These are phyloP conservation scores for Trypanosoma platydactyli DNA, from an alignment of 208 protist species.

Conservation along the genomic window DNA sequence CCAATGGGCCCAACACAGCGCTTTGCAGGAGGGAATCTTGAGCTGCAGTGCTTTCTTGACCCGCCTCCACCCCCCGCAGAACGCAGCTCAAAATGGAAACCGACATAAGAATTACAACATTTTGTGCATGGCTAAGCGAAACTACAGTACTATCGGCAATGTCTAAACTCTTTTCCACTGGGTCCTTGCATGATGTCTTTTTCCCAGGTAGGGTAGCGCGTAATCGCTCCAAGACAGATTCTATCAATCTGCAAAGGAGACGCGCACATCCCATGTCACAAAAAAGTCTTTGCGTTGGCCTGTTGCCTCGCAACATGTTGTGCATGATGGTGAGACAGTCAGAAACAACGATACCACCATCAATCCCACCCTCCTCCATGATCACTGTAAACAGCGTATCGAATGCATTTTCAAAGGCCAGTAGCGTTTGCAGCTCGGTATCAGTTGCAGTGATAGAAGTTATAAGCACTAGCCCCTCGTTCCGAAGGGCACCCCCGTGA, in stretches of 20 bases:
- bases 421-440: slow-evolving; percentile 70
- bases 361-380: slow-evolving; percentile 48
- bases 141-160: neutral
- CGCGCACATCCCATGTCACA: slow-evolving; percentile 70
- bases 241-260: slow-evolving; percentile 53
- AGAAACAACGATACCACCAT: slow-evolving; percentile 57
- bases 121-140: slow-evolving; percentile 16
- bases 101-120: slow-evolving; percentile 39
- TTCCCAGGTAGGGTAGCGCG: slow-evolving; percentile 3
- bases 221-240: slow-evolving; percentile 36
- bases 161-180: neutral
- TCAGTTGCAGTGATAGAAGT: slow-evolving; percentile 65
- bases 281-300: slow-evolving; percentile 85
- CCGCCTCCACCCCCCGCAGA: slow-evolving; percentile 44
- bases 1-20: slow-evolving; percentile 51
- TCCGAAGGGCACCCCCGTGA: slow-evolving; percentile 48
- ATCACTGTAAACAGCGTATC: slow-evolving; percentile 69
- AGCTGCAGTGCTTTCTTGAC: slow-evolving; percentile 18
- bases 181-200: neutral
- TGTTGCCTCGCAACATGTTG: slow-evolving; percentile 84
- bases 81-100: slow-evolving; percentile 61
- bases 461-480: slow-evolving; percentile 62
- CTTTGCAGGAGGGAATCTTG: slow-evolving; percentile 45
- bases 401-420: slow-evolving; percentile 83
- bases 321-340: slow-evolving; percentile 81